These are phyloP conservation scores for Breviolum minutum DNA, from an alignment of 73 alveolate species.

Conservation along the genomic window DNA sequence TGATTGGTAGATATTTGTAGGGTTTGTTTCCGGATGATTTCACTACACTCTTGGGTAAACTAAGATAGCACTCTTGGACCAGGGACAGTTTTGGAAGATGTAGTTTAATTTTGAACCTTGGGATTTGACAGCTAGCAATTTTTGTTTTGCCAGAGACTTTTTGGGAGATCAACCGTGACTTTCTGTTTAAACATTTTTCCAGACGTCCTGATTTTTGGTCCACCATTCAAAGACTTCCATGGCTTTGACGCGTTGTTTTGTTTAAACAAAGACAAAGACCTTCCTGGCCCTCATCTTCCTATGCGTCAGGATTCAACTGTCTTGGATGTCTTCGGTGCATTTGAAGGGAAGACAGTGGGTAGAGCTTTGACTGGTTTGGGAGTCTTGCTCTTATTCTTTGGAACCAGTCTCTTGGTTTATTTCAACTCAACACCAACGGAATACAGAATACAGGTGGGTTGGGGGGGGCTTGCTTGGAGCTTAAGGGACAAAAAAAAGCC, in stretches of 20 bases:
- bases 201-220: no score
- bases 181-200: no score
- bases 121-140: no score
- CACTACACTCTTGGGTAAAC: no score
- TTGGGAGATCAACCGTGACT: no score
- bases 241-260: not conserved
- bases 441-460: not conserved
- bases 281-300: not conserved
- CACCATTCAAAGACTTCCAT: no score
- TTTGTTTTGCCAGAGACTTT: no score
- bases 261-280: not conserved
- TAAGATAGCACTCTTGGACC: no score
- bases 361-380: constrained; percentile 21
- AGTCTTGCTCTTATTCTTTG: not conserved
- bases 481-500: not conserved
- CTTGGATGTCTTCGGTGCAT: constrained; percentile 1
- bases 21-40: no score
- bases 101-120: no score
- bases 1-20: no score
- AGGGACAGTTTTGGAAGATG: no score
- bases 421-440: not conserved
- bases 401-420: constrained; percentile 9
- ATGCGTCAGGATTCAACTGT: not conserved
- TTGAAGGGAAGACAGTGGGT: constrained; percentile 14
- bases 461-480: not conserved